phyloP scores from a whole-genome alignment of 1,284 basidiomycete species.

The Golubevia pallescens region DNA sequence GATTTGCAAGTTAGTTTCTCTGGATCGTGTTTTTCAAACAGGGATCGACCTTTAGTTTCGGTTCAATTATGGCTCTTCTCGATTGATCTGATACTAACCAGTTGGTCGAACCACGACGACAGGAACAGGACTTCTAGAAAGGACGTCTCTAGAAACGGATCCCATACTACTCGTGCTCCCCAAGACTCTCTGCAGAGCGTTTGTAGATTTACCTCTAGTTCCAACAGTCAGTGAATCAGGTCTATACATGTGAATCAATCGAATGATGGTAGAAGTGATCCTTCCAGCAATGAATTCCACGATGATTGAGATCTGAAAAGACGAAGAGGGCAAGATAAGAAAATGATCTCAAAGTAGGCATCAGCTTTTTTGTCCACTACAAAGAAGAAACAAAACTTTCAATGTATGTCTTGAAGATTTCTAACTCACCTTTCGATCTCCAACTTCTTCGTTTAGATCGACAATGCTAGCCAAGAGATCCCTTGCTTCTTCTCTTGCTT shows the following conservation, averaged over 20 bases:
- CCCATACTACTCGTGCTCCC: slow-evolving; percentile 36
- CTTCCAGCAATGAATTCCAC: slow-evolving; percentile 93
- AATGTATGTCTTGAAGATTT: background rate
- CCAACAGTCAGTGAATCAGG: slow-evolving; percentile 94
- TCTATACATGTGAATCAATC: slow-evolving; percentile 86
- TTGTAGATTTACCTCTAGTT: slow-evolving; percentile 72
- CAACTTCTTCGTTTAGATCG: slow-evolving; percentile 54
- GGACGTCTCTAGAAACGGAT: slow-evolving; percentile 27
- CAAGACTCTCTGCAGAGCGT: slow-evolving; percentile 58
- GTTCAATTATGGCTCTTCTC: no score
- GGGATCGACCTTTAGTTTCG: no score
- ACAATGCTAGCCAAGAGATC: slow-evolving; percentile 53
- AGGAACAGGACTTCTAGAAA: slow-evolving; percentile 56
- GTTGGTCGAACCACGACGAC: slow-evolving; percentile 57
- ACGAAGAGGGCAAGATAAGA: background rate
- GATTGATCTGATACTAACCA: no score
- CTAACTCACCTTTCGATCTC: slow-evolving; percentile 32
- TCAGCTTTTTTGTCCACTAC: no score
- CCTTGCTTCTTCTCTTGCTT: slow-evolving; percentile 47
- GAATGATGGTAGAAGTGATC: slow-evolving; percentile 78
- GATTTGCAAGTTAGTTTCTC: no score
- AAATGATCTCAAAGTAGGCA: background rate
- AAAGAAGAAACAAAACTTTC: background rate
- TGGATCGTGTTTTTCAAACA: no score
- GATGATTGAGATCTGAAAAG: slow-evolving; percentile 78